Percentiles rank a stretch among this genome's conserved stretches.
These are phyloP conservation scores for Aspergillus haitiensis DNA, from an alignment of 495 filamentous ascomycete genomes.

Conservation along the genomic window DNA sequence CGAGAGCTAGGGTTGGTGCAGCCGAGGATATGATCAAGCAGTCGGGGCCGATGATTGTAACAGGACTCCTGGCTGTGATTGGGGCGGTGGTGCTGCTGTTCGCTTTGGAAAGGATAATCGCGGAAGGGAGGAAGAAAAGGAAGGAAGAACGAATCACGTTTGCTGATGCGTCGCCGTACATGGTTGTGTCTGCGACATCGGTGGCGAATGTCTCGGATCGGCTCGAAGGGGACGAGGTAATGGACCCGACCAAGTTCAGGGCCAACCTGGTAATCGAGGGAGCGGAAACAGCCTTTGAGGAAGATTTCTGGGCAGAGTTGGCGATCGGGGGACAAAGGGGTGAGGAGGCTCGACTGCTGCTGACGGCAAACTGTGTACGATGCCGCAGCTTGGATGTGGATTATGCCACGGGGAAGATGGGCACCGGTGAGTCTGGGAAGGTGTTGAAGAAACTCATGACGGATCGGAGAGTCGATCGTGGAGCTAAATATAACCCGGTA, in stretches of 20 bases:
- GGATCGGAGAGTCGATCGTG: slow-evolving; percentile 74
- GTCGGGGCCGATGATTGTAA: background rate
- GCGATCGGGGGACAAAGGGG: slow-evolving; percentile 29
- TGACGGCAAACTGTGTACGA: slow-evolving; percentile 79
- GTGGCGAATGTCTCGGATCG: slow-evolving; percentile 63
- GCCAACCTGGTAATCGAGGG: slow-evolving; percentile 79
- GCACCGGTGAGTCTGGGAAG: slow-evolving; percentile 60
- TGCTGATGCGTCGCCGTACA: slow-evolving; percentile 74
- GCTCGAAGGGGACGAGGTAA: slow-evolving; percentile 52
- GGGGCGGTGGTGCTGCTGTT: slow-evolving; percentile 4
- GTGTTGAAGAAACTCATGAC: slow-evolving; percentile 76
- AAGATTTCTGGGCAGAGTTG: slow-evolving; percentile 83
- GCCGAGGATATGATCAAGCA: background rate
- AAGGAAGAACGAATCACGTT: slow-evolving; percentile 63
- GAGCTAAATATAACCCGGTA: slow-evolving; percentile 72
- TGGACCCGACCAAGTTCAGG: slow-evolving; percentile 79
- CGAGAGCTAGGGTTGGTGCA: background rate
- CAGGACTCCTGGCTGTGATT: background rate
- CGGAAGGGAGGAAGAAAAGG: background rate
- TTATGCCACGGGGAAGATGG: slow-evolving; percentile 69
- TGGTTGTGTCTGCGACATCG: slow-evolving; percentile 71
- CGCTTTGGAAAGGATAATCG: background rate
- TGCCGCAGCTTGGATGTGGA: slow-evolving; percentile 82
- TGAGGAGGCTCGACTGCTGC: slow-evolving; percentile 42
- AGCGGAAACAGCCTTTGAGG: slow-evolving; percentile 63